Conservation (phyloP, 768 basidiomycete genomes). For the Sarcodon sp. region DNA sequence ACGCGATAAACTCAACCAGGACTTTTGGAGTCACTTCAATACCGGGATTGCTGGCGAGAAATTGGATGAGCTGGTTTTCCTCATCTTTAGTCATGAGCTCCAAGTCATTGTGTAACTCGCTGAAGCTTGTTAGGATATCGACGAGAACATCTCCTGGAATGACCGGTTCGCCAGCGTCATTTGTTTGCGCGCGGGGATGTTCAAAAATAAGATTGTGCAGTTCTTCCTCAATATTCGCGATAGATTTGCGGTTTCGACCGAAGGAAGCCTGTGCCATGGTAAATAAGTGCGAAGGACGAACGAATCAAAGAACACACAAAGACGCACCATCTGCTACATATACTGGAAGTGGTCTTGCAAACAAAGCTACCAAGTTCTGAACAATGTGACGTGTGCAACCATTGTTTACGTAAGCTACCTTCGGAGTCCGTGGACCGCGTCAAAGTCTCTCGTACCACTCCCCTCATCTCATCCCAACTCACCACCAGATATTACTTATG, state of each 20-base stretch:
- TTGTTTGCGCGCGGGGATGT: conserved; percentile 46
- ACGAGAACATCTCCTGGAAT: conserved; percentile 63
- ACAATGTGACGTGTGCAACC: too few relatives aligned
- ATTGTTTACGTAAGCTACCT: too few relatives aligned
- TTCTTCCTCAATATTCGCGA: conserved; percentile 57
- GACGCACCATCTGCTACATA: too few relatives aligned
- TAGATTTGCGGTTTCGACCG: conserved; percentile 58
- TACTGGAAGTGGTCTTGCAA: too few relatives aligned
- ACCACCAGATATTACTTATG: conserved; percentile 19
- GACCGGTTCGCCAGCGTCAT: conserved; percentile 45
- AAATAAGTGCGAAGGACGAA: neutral
- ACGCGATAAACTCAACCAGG: conserved; percentile 49
- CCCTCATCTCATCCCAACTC: too few relatives aligned
- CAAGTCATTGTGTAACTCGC: conserved; percentile 41
- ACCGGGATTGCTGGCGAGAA: conserved; percentile 47
- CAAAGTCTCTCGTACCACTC: too few relatives aligned
- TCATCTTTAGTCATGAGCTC: conserved; percentile 59
- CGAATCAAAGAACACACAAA: neutral
- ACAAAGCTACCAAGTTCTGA: too few relatives aligned
- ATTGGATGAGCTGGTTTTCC: conserved; percentile 39
- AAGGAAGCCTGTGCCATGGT: conserved; percentile 10
- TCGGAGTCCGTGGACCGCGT: too few relatives aligned
- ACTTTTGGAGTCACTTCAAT: conserved; percentile 59
- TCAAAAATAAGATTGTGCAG: conserved; percentile 54
- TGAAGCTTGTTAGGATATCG: conserved; percentile 55